These are phyloP conservation scores for Pythium aquatile DNA, from an alignment of 352 stramenopile genomes.

Conservation along the genomic window DNA sequence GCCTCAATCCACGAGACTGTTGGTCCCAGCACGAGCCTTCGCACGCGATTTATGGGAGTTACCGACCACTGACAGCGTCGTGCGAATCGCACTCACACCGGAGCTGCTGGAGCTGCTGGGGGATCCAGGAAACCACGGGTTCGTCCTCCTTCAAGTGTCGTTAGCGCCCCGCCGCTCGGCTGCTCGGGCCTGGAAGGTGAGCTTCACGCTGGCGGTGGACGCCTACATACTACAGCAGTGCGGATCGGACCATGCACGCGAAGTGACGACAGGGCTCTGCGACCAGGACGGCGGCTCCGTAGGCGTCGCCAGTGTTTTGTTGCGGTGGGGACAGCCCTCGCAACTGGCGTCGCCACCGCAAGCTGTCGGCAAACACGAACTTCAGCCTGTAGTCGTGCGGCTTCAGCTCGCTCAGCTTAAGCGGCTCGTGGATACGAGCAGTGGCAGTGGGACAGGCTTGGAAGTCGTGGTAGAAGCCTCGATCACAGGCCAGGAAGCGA, in stretches of 20 bases:
- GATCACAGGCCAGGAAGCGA: slow-evolving; percentile 5
- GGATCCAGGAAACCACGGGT: neutral
- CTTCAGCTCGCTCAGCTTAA: slow-evolving; percentile 10
- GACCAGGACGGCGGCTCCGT: slow-evolving; percentile 10
- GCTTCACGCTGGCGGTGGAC: slow-evolving; percentile 10
- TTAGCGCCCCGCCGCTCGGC: slow-evolving; percentile 4
- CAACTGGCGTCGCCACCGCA: neutral
- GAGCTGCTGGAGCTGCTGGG: neutral
- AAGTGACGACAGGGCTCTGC: neutral
- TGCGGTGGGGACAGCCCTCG: neutral
- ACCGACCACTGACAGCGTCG: neutral
- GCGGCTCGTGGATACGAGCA: neutral
- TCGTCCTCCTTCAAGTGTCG: slow-evolving; percentile 14
- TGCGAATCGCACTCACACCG: slow-evolving; percentile 8
- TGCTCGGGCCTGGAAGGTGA: neutral
- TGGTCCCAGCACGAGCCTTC: neutral
- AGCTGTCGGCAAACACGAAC: neutral
- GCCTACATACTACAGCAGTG: neutral
- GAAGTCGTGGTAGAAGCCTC: slow-evolving; percentile 12
- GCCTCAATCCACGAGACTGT: neutral
- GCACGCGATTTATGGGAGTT: slow-evolving; percentile 7
- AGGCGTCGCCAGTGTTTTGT: neutral
- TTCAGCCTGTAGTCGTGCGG: neutral
- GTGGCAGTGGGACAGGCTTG: neutral
- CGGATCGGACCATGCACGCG: neutral